Base-by-base conservation (phyloP, 208 protist species). In the Wallacemonas sp. region DNA sequence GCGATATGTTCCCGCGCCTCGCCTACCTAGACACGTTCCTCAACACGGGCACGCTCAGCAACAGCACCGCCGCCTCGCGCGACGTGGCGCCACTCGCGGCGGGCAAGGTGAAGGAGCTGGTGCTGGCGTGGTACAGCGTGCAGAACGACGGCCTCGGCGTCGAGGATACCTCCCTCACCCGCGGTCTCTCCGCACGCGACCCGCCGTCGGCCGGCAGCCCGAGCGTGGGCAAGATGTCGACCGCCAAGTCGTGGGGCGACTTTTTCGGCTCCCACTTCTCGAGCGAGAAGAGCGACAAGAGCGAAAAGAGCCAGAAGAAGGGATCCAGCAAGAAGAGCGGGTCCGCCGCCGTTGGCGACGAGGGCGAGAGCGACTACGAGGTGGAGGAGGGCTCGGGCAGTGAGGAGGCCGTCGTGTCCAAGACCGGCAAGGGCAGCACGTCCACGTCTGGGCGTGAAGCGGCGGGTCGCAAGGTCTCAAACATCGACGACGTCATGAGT, bases 1-100 rank as follows among this genome's bases (percentile, higher is more conserved):
- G 80, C 62, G 80, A 85, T 58, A 55, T 85, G 61, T 44, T 81
- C 30, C 80, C 80, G 1, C 79, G 79, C 24, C 54, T 85, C 19
- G 21, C 34, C 49, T 74, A 67, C 55, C 29, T 80, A 4, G 38
- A 61, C 27, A 36, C 64, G 2, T 66, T 81, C 49, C 68, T 78
- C 29, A 55, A 44, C 41, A 68, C 66, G 12, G 71, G 67, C 49
- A 67, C 62, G 23, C 46, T 26, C 32, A 44, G 69, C 38, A 67
- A 64, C n/a, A 44, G 69, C 38, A 67, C 67, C n/a, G 61, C 65
- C 8, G 56, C 64, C 1, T 16, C 9, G 14, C 52, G 52, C 32
- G 52, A 58, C 14, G 52, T 58, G 30, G 12, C 52, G 14, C 43
- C 43, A 2, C 11, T 49, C 2, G 11, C 57, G 21, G 24, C 26